Base-by-base conservation (phyloP, 108 stramenopile genomes). In the Cyclotella baltica region DNA sequence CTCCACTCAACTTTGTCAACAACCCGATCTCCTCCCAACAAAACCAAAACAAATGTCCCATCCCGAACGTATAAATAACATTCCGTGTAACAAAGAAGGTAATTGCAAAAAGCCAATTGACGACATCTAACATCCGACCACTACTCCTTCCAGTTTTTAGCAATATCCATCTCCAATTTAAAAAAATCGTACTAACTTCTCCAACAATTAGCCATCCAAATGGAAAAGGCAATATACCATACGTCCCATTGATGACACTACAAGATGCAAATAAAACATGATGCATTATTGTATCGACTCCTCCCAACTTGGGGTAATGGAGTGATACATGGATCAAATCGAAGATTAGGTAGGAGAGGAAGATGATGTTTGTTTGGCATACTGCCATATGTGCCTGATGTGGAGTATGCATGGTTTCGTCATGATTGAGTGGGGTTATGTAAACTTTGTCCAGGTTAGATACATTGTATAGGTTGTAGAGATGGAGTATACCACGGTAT, bases 201-300 rank as follows among this genome's bases (percentile, higher is more conserved):
- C 83, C 83, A 9, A 69, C 51, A 18, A 70, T 48, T 20, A 84
- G 43, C 83, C 83, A 84, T 20, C 79, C 79, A 58, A 84, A 84
- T 18, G 73, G 67, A 64, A 78, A 76, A 20, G 75, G 31, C 62
- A 84, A 64, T 6, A 84, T 51, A 0, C 78, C 79, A 40, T 64
- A 80, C 11, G 78, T 80, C 3, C 79, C 79, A 59, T 80, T 80
- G 33, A 84, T 70, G 0, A 75, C 19, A 11, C 58, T 50, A 34
- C 83, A 84, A 0, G 47, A 25, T 0, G 79, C 79, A 48, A 84
- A 84, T 18, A 80, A 8, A 28, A 70, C 50, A 31, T 84, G 83
- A 71, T 84, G 83, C 27, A 79, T 3, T 20, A 80, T 55, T 20
- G 75, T 84, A 67, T 84, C 83, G 0, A 62, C 13, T 0, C 70